phyloP scores from a whole-genome alignment of 106 monocot species.

The Amphibolis antarctica region DNA sequence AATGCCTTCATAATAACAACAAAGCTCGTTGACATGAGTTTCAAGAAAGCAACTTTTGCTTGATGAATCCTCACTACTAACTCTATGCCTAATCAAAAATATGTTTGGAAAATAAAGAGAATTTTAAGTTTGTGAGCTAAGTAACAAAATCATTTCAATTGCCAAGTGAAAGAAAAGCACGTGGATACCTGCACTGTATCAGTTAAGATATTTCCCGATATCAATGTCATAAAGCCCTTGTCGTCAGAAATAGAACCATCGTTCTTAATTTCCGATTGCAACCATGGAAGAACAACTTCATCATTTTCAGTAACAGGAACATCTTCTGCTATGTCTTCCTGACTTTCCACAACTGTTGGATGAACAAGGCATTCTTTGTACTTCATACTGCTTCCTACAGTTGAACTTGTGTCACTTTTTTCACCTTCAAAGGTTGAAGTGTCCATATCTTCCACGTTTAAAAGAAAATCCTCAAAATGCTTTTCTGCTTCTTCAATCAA shows the following conservation, averaged over 20 bases:
- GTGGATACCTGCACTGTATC: conserved; percentile 1
- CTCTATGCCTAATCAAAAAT: too few species aligned
- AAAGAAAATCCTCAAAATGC: conserved; percentile 87
- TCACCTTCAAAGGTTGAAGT: conserved; percentile 94
- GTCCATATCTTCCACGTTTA: conserved; percentile 94
- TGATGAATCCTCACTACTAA: too few species aligned
- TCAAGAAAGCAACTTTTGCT: too few species aligned
- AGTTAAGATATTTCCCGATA: conserved; percentile 5
- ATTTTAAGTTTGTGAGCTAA: too few species aligned
- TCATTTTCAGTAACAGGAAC: conserved; percentile 42
- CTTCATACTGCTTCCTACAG: conserved; percentile 29
- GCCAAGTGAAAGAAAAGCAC: not conserved
- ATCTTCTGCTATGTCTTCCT: conserved; percentile 13
- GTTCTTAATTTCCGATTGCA: conserved; percentile 82
- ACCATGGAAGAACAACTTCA: conserved; percentile 91
- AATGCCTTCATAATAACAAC: too few species aligned
- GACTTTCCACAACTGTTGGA: conserved; percentile 23
- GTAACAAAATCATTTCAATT: too few species aligned
- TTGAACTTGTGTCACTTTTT: conserved; percentile 79
- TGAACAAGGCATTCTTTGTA: conserved; percentile 8
- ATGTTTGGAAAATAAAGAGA: too few species aligned
- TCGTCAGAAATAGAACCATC: too few species aligned
- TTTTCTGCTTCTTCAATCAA: conserved; percentile 84
- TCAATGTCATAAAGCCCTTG: too few species aligned
- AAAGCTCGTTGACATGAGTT: too few species aligned